phyloP scores from a whole-genome alignment of 371 early-diverging fungal genomes.

The Funneliformis caledonium region DNA sequence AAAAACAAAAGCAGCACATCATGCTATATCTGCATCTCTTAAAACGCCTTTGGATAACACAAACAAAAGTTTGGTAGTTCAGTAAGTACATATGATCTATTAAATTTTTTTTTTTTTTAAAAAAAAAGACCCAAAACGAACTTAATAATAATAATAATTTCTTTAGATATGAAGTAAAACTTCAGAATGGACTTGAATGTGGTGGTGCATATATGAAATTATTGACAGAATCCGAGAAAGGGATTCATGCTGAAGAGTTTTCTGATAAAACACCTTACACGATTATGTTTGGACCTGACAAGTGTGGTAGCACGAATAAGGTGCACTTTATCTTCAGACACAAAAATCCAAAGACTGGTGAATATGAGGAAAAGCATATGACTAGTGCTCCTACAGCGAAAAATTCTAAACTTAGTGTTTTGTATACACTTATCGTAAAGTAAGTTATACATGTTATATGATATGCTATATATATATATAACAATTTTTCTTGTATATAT shows the following conservation, averaged over 20 bases:
- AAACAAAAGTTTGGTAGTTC: conserved; percentile 85
- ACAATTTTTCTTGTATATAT: neutral
- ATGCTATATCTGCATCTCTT: conserved; percentile 80
- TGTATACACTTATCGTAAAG: conserved; percentile 92
- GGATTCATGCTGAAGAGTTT: conserved; percentile 53
- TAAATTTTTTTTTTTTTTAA: neutral
- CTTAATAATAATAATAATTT: neutral
- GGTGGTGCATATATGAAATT: conserved; percentile 98
- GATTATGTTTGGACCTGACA: conserved; percentile 96
- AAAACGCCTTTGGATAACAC: conserved; percentile 73
- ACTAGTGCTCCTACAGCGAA: conserved; percentile 67
- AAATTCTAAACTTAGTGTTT: conserved; percentile 69
- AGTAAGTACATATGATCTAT: conserved; percentile 56
- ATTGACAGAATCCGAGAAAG: conserved; percentile 52
- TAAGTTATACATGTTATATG: conserved; percentile 35
- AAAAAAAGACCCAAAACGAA: neutral
- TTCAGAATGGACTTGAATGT: conserved; percentile 92
- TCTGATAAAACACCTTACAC: conserved; percentile 63
- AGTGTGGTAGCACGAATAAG: conserved; percentile 92
- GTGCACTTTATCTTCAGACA: conserved; percentile 97
- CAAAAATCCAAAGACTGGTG: conserved; percentile 85
- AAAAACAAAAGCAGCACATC: conserved; percentile 78
- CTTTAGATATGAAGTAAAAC: conserved; percentile 82
- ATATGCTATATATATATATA: neutral
- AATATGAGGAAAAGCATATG: conserved; percentile 66